These are phyloP conservation scores for Helotiales sp. DNA, from an alignment of 2,329 filamentous ascomycete species.

Conservation along the genomic window DNA sequence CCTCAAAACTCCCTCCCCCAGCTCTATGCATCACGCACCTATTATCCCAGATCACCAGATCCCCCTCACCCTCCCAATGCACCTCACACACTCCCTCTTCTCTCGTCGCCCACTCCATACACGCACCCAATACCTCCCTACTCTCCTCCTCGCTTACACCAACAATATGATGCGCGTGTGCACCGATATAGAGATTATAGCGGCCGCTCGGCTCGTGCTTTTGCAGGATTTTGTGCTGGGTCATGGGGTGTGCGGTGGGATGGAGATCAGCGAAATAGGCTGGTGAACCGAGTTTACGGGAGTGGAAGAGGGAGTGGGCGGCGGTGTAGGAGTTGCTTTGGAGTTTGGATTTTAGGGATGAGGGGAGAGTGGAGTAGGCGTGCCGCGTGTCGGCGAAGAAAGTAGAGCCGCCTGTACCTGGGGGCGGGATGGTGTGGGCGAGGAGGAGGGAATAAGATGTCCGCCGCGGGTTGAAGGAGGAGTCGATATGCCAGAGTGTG, in stretches of 20 bases:
- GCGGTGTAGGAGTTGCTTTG: slow-evolving; percentile 51
- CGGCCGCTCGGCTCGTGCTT: slow-evolving; percentile 56
- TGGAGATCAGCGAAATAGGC: slow-evolving; percentile 52
- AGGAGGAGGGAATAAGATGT: slow-evolving; percentile 57
- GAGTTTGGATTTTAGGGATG: slow-evolving; percentile 38
- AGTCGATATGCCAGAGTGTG: slow-evolving; percentile 59
- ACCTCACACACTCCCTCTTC: slow-evolving; percentile 53
- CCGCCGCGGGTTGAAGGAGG: slow-evolving; percentile 59
- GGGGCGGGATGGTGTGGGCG: slow-evolving; percentile 55
- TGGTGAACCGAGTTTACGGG: slow-evolving; percentile 56
- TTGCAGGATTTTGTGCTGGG: slow-evolving; percentile 54
- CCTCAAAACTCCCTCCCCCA: slow-evolving; percentile 53
- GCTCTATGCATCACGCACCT: slow-evolving; percentile 60
- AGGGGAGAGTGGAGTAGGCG: slow-evolving; percentile 54
- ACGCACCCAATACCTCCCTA: slow-evolving; percentile 44
- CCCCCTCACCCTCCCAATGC: slow-evolving; percentile 54
- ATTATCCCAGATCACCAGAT: slow-evolving; percentile 65
- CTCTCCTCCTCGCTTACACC: slow-evolving; percentile 44
- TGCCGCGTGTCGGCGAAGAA: slow-evolving; percentile 59
- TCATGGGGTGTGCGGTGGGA: slow-evolving; percentile 41
- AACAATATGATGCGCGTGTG: slow-evolving; percentile 59
- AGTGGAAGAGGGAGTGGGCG: slow-evolving; percentile 57
- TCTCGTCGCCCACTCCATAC: slow-evolving; percentile 55
- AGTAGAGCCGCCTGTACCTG: slow-evolving; percentile 54
- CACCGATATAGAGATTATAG: slow-evolving; percentile 58